phyloP scores from a whole-genome alignment of 495 filamentous ascomycete genomes.

The Parathielavia hyrcaniae region DNA sequence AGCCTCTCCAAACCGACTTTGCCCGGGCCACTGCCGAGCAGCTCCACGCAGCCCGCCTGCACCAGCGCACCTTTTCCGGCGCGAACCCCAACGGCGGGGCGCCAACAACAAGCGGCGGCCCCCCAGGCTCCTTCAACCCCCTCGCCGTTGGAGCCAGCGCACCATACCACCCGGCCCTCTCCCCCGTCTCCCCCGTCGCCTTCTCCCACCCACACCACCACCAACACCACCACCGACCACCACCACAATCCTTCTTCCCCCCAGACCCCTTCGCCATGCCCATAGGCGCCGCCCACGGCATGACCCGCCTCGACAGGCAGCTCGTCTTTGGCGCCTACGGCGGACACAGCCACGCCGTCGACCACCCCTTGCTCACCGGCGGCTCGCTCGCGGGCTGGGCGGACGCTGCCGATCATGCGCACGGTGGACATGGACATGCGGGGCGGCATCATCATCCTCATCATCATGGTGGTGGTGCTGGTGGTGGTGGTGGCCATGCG shows the following conservation, averaged over 20 bases:
- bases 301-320: conserved; percentile 66
- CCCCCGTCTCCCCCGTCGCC: conserved; percentile 42
- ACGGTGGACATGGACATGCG: neutral
- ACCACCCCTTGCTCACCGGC: conserved; percentile 14
- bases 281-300: conserved; percentile 32
- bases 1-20: conserved; percentile 41
- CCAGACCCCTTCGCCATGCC: conserved; percentile 41
- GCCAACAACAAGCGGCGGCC: neutral
- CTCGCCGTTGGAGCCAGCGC: conserved; percentile 36
- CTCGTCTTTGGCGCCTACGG: conserved; percentile 72
- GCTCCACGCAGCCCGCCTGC: conserved; percentile 32
- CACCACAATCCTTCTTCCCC: conserved; percentile 42
- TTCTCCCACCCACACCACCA: conserved; percentile 34
- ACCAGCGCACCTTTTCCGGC: conserved; percentile 39
- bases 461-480: neutral
- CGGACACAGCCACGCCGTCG: conserved; percentile 25
- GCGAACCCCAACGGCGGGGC: conserved; percentile 13
- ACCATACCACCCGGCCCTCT: conserved; percentile 39
- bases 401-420: conserved; percentile 12
- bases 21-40: conserved; percentile 28
- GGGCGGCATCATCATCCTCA: neutral
- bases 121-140: conserved; percentile 36
- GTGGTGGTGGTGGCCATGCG: neutral
- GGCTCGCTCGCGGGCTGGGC: conserved; percentile 24
- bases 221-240: conserved; percentile 28